Evolutionary conservation across 352 stramenopile species (phyloP), one percentile per base, ranked within the genome.

Genomic region (Phytophthora syringae): DNA sequence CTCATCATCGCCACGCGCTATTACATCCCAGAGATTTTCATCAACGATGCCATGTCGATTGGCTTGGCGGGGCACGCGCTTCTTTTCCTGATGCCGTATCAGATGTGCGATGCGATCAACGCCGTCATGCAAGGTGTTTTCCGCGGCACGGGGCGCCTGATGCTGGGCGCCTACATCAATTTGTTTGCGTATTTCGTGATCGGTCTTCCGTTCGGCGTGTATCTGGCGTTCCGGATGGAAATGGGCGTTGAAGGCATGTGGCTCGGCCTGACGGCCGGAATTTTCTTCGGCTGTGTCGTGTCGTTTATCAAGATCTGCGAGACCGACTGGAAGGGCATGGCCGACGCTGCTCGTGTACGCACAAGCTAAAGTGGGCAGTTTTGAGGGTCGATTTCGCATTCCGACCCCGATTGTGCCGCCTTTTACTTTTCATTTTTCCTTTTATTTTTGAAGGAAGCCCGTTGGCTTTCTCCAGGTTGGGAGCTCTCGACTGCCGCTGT

Each of bases 51-150:
- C 7, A 63, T 76, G n/a, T 81, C 79, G 0, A 68, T 86, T 7
- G 62, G 59, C 27, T 48, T 86, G 12, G 70, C 80, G 5, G 66
- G 55, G 5, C 72, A 85, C 51, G 86, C 82, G 34, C 52, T 92
- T 37, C 55, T 89, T 1, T 82, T 85, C 40, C 60, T 92, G 25
- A 80, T 90, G 67, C 84, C 84, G 39, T 92, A 88, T 44, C 70
- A 91, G 59, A 72, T 92, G 60, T 64, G 78, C 27, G 86, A 94
- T 53, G 77, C 82, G 2, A 54, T 92, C 25, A 93, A 94, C 63
- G 71, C 72, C 21, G 83, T 89, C 15, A 90, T 90, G 78, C 86
- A 93, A 53, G 86, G 86, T 27, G 66, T 91, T 0, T 89, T 92
- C 60, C 81, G 82, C 9, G 84, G 84, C 48, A 90, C 80, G 7